Base-by-base conservation (phyloP, 441 rosid species). In the Biscutella auriculata region DNA sequence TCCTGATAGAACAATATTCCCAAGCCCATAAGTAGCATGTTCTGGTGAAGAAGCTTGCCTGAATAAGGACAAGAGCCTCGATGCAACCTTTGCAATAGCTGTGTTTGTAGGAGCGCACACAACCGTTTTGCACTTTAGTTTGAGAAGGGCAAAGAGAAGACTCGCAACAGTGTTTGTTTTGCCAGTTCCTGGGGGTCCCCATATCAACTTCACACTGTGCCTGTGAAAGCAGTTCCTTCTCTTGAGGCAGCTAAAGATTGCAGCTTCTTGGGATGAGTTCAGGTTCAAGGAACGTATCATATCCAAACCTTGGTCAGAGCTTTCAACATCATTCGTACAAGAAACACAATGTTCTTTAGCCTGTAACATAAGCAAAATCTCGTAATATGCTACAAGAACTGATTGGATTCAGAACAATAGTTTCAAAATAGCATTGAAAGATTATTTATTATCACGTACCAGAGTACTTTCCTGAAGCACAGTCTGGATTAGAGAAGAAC, bases 161-260 rank as follows among this genome's bases (percentile, higher is more conserved):
- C 28, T 36, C 5, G 79, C 63, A 0, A 76, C 60, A 11, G 77
- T 77, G 57, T 71, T 79, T 9, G 85, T 81, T 57, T 85, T 82
- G 37, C 94, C 87, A 0, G 89, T 81, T 16, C 89, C 85, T 0
- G 85, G 85, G 1, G 87, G 85, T 6, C 93, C 93, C 87, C 83
- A 77, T 40, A 81, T 75, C 15, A 85, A 81, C 43, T 77, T 71
- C n/a, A 85, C 71, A 29, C 62, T n/a, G 5, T 71, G 58, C 51
- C 59, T 73, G 57, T 79, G 76, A 19, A 44, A 35, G 62, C 81
- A 74, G 6, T 39, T 60, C 27, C 59, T 19, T 45, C 44, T 73
- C 49, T 19, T 1, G 28, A 78, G 81, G 43, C 77, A 72, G 1
- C 53, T 15, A 6, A 57, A 35, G 13, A 79, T 36, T 10, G 81